Percentiles rank a stretch among this genome's conserved stretches.
Conservation (phyloP, 106 monocot genomes). For the Gastrodia elata region DNA sequence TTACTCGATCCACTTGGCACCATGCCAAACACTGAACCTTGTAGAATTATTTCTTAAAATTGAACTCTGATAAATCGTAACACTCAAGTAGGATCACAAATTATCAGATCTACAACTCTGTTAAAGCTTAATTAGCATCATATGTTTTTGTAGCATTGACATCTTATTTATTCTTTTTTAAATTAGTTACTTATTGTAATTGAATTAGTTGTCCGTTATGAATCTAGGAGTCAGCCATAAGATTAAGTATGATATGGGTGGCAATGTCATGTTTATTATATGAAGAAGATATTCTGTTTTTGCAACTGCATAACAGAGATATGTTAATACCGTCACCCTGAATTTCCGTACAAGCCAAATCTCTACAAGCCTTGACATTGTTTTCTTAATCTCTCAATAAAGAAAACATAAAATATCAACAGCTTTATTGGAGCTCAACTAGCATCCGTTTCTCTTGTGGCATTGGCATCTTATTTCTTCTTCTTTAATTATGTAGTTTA, state of each 20-base stretch:
- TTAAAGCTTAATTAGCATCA: background rate
- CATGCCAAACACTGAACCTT: no score
- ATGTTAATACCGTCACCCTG: constrained; percentile 24
- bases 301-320: constrained; percentile 14
- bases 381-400: no score
- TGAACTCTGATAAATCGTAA: no score
- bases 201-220: background rate
- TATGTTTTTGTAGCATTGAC: background rate
- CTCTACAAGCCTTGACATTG: no score
- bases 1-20: no score
- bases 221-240: background rate
- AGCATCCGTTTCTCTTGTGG: background rate
- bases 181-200: background rate
- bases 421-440: background rate
- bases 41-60: no score
- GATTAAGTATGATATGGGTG: background rate
- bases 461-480: background rate
- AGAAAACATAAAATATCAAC: no score
- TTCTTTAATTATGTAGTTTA: background rate
- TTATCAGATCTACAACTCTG: no score
- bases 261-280: background rate
- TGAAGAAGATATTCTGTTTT: background rate
- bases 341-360: constrained; percentile 22
- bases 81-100: no score
- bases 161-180: background rate